Percentiles rank a stretch among this genome's conserved stretches.
phyloP scores from a whole-genome alignment of 176 grass and related monocot species.

The Metroxylon sagu region DNA sequence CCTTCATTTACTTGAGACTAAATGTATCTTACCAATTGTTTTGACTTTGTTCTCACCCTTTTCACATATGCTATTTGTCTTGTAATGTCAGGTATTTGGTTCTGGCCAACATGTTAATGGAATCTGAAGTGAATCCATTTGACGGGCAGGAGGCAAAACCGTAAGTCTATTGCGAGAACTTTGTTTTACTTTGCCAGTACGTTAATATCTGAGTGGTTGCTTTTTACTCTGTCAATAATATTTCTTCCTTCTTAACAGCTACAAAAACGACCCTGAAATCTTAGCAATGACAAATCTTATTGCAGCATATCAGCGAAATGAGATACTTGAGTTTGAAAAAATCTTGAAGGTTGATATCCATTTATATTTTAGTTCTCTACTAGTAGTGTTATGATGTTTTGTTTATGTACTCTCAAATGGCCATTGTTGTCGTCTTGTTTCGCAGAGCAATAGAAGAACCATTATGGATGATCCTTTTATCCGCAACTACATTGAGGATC shows the following conservation, averaged over 20 bases:
- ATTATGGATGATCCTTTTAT: slow-evolving; percentile 99
- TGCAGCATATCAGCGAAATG: slow-evolving; percentile 94
- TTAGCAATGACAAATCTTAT: slow-evolving; percentile 98
- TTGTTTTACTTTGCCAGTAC: too few relatives aligned
- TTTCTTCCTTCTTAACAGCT: slow-evolving; percentile 23
- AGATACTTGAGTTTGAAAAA: slow-evolving; percentile 97
- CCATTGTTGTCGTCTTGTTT: slow-evolving; percentile 2
- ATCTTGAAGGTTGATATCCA: slow-evolving; percentile 67
- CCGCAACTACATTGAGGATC: slow-evolving; percentile 93
- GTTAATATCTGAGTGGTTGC: too few relatives aligned
- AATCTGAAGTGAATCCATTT: slow-evolving; percentile 98
- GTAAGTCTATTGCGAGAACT: slow-evolving; percentile 30
- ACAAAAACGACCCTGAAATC: slow-evolving; percentile 97
- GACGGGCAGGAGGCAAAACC: slow-evolving; percentile 99
- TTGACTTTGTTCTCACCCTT: too few relatives aligned
- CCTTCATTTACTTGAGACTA: neutral
- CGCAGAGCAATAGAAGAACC: slow-evolving; percentile 93
- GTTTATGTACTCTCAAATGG: neutral
- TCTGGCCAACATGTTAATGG: slow-evolving; percentile 99
- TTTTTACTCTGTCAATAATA: too few relatives aligned
- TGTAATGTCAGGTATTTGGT: slow-evolving; percentile 67
- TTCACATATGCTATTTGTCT: neutral
- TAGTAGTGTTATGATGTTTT: neutral
- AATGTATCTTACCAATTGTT: too few relatives aligned
- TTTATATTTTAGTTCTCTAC: slow-evolving; percentile 10